Conservation (phyloP, 768 basidiomycete species). For the Cytidiella melzeri region DNA sequence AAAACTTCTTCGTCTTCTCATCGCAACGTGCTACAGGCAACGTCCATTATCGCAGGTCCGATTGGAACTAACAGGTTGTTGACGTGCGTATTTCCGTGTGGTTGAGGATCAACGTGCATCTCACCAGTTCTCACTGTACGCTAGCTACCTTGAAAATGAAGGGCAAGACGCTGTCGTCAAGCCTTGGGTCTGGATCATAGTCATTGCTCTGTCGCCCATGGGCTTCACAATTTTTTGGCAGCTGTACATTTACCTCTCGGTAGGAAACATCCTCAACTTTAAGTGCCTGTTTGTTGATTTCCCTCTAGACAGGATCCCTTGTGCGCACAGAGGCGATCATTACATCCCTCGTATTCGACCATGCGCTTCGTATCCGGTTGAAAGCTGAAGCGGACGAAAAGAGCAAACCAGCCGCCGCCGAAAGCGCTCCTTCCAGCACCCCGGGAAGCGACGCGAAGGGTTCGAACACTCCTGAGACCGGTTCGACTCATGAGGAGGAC, state of each 20-base stretch:
- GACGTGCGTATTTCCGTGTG: conserved; percentile 22
- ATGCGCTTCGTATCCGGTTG: conserved; percentile 12
- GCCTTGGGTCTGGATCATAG: conserved; percentile 44
- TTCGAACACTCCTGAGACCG: conserved; percentile 2
- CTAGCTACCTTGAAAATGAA: conserved; percentile 32
- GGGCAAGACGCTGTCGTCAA: conserved; percentile 31
- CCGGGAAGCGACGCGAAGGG: not conserved
- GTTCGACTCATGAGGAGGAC: not conserved
- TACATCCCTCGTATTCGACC: conserved; percentile 12
- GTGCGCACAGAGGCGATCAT: conserved; percentile 7
- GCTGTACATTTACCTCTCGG: conserved; percentile 9
- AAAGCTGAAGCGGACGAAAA: conserved; percentile 9
- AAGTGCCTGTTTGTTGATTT: not conserved
- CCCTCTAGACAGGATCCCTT: conserved; percentile 2
- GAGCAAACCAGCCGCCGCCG: not conserved
- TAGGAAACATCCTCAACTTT: not conserved
- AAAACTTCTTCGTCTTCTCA: not conserved
- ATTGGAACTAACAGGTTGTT: conserved; percentile 34
- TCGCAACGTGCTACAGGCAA: conserved; percentile 8
- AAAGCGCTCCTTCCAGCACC: not conserved
- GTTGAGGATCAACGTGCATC: too few relatives aligned
- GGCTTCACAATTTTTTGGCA: not conserved
- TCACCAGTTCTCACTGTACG: too few relatives aligned
- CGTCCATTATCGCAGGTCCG: conserved; percentile 14
- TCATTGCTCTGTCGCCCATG: conserved; percentile 24